Conservation (phyloP, 345 rosid genomes). For the Anastatica hierochuntica region DNA sequence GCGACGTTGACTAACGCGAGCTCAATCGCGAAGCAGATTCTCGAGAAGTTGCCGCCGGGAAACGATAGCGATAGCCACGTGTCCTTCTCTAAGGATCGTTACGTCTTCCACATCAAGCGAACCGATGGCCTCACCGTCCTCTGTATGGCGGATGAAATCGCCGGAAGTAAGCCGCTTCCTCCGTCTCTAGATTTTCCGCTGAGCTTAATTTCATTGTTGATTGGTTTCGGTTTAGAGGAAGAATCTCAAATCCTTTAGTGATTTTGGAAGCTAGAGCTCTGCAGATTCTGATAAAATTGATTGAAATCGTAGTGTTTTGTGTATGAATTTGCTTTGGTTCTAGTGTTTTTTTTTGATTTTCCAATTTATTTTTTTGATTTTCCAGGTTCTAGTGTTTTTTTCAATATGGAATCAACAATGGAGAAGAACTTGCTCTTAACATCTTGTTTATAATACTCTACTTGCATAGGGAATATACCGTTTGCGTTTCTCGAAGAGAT, state of each 20-base stretch:
- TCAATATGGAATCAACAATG: too few species aligned
- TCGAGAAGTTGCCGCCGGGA: conserved; percentile 78
- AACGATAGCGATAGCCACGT: conserved; percentile 50
- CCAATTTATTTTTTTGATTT: too few species aligned
- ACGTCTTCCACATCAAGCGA: conserved; percentile 83
- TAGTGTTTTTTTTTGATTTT: too few species aligned
- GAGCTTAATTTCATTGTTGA: background rate
- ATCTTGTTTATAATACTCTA: too few species aligned
- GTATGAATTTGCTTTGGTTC: background rate
- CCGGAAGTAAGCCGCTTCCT: conserved; percentile 53
- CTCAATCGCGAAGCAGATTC: conserved; percentile 68
- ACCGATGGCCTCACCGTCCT: conserved; percentile 93
- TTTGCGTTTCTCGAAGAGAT: conserved; percentile 58
- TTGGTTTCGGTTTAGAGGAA: background rate
- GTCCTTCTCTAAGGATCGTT: conserved; percentile 88
- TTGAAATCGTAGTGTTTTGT: background rate
- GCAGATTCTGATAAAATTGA: background rate
- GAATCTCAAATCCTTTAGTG: background rate
- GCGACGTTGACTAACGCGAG: conserved; percentile 79
- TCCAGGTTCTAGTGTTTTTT: too few species aligned
- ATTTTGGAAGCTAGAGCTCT: background rate
- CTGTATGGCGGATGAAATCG: conserved; percentile 90
- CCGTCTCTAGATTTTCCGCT: background rate
- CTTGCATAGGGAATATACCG: conserved; percentile 62
- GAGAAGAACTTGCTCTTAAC: too few species aligned